Conservation (phyloP, 495 filamentous ascomycete species). For the Lasiosphaeria miniovina region DNA sequence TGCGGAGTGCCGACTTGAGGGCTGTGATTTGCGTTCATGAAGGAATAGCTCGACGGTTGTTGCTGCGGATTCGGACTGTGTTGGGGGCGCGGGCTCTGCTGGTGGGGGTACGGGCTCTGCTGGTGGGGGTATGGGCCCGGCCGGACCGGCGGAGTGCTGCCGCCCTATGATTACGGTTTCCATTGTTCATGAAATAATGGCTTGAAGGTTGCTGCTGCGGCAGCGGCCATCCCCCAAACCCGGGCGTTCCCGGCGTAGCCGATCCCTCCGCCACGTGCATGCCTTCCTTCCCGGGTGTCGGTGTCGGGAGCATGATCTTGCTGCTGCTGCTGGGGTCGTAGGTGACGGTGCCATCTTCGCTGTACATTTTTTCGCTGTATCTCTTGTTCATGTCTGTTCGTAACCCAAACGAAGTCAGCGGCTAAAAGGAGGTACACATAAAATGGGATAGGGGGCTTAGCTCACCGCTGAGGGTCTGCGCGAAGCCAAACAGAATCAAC, state of each 20-base stretch:
- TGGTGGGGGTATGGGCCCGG: not conserved
- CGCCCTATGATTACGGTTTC: not conserved
- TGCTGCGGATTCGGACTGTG: not conserved
- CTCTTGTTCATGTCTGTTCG: not conserved
- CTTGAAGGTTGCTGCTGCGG: not conserved
- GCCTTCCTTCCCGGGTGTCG: not conserved
- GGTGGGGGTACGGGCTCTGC: not conserved
- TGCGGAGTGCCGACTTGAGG: too few species aligned
- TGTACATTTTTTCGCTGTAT: not conserved
- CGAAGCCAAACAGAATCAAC: conserved; percentile 32
- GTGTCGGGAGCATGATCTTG: not conserved
- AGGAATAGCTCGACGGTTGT: not conserved
- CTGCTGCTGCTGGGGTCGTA: not conserved
- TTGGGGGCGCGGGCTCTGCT: not conserved
- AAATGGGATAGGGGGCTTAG: not conserved
- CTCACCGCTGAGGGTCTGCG: conserved; percentile 33
- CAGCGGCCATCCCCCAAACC: not conserved
- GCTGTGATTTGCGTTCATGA: too few species aligned
- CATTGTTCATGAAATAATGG: not conserved
- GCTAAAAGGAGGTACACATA: not conserved
- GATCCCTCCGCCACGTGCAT: not conserved
- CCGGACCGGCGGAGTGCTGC: not conserved
- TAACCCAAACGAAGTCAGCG: not conserved
- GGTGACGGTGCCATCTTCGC: not conserved
- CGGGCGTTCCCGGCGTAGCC: not conserved